These are phyloP conservation scores for Spergularia bocconei DNA, from an alignment of 148 eudicot species.

Conservation along the genomic window DNA sequence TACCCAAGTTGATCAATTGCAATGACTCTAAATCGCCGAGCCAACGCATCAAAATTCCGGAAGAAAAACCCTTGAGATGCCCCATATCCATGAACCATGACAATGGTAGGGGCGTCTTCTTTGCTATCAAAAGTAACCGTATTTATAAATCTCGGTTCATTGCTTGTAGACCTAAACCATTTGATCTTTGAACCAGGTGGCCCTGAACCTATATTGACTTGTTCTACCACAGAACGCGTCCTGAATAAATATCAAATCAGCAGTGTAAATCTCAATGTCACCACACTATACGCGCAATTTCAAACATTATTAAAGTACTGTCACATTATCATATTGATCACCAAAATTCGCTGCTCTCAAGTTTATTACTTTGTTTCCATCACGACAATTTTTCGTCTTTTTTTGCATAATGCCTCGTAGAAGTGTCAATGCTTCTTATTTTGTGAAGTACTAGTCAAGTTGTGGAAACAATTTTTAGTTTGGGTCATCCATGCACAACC, in stretches of 20 bases:
- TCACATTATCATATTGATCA: not conserved
- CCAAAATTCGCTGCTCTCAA: not conserved
- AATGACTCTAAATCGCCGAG: conserved; percentile 70
- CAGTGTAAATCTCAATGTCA: conserved; percentile 1
- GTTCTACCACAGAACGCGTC: conserved; percentile 72
- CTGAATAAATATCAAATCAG: conserved; percentile 38
- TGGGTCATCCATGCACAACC: no score
- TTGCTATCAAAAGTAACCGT: conserved; percentile 76
- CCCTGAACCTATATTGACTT: conserved; percentile 83
- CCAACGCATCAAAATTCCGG: conserved; percentile 87
- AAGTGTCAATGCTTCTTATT: no score
- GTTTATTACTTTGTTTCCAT: not conserved
- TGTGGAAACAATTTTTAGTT: no score
- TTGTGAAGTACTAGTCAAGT: no score
- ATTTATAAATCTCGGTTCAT: conserved; percentile 80
- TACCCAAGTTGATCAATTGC: conserved; percentile 98
- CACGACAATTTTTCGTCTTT: no score
- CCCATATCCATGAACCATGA: conserved; percentile 94
- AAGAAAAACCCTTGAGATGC: conserved; percentile 99
- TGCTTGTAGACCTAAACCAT: conserved; percentile 94
- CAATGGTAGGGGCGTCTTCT: conserved; percentile 77
- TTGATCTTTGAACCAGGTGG: conserved; percentile 87
- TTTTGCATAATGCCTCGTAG: no score
- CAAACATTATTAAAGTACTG: not conserved
- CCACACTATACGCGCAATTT: not conserved